These are phyloP conservation scores for Ascochyta clinopodiicola DNA, from an alignment of 2,329 filamentous ascomycete genomes.

Conservation along the genomic window DNA sequence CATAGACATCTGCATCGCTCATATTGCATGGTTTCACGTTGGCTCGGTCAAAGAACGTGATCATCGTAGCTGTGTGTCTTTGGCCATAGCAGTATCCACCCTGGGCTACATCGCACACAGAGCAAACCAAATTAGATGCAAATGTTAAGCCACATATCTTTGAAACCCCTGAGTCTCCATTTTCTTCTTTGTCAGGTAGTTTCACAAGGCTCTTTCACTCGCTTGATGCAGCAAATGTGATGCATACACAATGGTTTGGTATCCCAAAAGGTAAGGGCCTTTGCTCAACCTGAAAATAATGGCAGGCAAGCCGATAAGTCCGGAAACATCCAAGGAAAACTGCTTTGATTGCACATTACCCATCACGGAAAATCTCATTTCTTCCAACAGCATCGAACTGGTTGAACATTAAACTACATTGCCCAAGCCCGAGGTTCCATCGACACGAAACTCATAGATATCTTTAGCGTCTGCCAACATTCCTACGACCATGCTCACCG, in stretches of 20 bases:
- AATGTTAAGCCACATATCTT: background rate
- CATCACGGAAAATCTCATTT: background rate
- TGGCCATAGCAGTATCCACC: background rate
- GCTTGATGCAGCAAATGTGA: background rate
- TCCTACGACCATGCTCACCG: background rate
- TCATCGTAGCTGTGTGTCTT: background rate
- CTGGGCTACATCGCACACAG: background rate
- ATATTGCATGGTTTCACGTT: background rate
- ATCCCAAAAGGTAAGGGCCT: background rate
- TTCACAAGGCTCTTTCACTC: background rate
- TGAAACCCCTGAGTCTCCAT: background rate
- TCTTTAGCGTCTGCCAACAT: background rate
- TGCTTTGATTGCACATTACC: too few relatives aligned
- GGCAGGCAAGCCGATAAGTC: too few relatives aligned
- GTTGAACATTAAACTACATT: background rate
- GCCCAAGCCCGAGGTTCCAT: background rate
- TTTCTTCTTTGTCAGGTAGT: background rate
- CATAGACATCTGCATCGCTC: background rate
- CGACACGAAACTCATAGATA: background rate
- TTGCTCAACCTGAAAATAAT: background rate
- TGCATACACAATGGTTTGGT: background rate
- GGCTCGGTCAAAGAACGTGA: background rate
- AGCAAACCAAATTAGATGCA: background rate
- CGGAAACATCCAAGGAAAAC: background rate
- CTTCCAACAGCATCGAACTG: background rate